Percentiles rank a stretch among this genome's conserved stretches.
phyloP scores from a whole-genome alignment of 148 eudicot species.

The Talinum fruticosum region DNA sequence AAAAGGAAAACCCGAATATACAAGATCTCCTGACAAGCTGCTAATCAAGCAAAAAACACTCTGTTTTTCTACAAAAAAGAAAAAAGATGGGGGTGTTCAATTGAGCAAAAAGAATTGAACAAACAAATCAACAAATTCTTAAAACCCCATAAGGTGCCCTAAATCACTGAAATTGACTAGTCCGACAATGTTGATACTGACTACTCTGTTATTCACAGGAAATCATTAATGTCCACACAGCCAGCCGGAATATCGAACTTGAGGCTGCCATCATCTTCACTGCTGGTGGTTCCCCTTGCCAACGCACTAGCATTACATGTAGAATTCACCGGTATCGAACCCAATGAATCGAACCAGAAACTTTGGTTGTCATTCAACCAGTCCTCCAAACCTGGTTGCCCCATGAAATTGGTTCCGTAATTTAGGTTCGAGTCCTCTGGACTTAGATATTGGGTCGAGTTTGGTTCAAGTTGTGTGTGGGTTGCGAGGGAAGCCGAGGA shows the following conservation, averaged over 20 bases:
- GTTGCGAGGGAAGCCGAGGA: not conserved
- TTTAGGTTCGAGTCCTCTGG: not conserved
- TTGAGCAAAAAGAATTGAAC: not conserved
- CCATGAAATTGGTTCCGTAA: not conserved
- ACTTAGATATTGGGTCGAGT: not conserved
- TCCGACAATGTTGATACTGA: not conserved
- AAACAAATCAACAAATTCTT: not conserved
- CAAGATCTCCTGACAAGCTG: not conserved
- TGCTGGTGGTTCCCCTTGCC: not conserved
- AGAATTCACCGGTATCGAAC: slow-evolving; percentile 25
- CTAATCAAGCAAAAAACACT: not conserved
- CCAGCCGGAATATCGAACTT: slow-evolving; percentile 47
- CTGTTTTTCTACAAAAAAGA: not conserved
- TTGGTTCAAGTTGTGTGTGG: not conserved
- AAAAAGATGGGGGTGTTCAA: not conserved
- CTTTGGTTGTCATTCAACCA: slow-evolving; percentile 21
- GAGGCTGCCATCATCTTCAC: slow-evolving; percentile 33
- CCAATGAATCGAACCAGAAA: slow-evolving; percentile 33
- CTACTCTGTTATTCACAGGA: slow-evolving; percentile 25
- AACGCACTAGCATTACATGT: not conserved
- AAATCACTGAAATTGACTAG: not conserved
- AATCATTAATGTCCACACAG: slow-evolving; percentile 33
- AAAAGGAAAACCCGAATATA: not conserved
- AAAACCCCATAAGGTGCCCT: not conserved
- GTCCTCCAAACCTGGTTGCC: slow-evolving; percentile 3